These are phyloP conservation scores for Trichoderma asperellum DNA, from an alignment of 2,329 filamentous ascomycete genomes.

Conservation along the genomic window DNA sequence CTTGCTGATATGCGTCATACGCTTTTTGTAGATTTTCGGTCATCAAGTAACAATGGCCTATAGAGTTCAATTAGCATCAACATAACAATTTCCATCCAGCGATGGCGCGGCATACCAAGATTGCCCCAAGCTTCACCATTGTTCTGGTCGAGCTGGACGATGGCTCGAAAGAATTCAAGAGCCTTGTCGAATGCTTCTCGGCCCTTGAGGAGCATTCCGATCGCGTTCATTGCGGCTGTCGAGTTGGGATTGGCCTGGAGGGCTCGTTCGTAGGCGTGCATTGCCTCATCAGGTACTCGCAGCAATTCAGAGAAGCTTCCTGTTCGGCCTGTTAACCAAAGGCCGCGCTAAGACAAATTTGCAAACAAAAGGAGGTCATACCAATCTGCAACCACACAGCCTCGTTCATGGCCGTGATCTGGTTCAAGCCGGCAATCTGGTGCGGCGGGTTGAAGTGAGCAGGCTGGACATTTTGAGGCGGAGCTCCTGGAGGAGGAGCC, in stretches of 20 bases:
- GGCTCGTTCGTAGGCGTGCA: slow-evolving; percentile 88
- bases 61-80: slow-evolving; percentile 30
- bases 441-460: slow-evolving; percentile 68
- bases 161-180: slow-evolving; percentile 88
- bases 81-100: slow-evolving; percentile 16
- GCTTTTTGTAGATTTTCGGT: slow-evolving; percentile 97
- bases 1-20: slow-evolving; percentile 95
- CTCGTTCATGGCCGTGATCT: slow-evolving; percentile 80
- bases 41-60: slow-evolving; percentile 98
- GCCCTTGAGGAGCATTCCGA: slow-evolving; percentile 86
- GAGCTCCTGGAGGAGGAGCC: slow-evolving; percentile 63
- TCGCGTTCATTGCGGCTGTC: slow-evolving; percentile 88
- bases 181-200: slow-evolving; percentile 94
- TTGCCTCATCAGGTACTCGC: slow-evolving; percentile 85
- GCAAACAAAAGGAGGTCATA: slow-evolving; percentile 51
- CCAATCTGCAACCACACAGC: slow-evolving; percentile 90
- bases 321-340: slow-evolving; percentile 44
- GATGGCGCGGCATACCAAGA: slow-evolving; percentile 65
- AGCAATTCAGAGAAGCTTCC: slow-evolving; percentile 86
- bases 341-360: background rate
- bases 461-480: slow-evolving; percentile 60
- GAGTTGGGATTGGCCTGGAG: slow-evolving; percentile 87
- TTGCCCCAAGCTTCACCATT: slow-evolving; percentile 98
- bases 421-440: slow-evolving; percentile 76
- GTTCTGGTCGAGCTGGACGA: slow-evolving; percentile 82